Evolutionary conservation across 352 stramenopile species (phyloP).

Genomic region (Globisporangium carolinianum): DNA sequence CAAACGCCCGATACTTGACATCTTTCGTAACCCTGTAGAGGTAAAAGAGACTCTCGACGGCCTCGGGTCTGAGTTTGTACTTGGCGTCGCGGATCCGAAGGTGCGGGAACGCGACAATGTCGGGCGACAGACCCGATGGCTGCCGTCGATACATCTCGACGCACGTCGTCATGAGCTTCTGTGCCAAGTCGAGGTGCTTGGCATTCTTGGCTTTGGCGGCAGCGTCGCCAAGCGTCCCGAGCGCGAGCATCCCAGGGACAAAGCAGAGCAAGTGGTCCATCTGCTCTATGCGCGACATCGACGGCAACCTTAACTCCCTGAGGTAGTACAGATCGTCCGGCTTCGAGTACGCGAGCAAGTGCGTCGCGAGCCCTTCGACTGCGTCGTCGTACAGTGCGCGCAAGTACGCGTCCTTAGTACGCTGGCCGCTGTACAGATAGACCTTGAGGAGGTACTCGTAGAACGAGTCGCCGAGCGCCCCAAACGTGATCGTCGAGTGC

Average conservation of each 20-base stretch:
- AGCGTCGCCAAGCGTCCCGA: constrained; percentile 80
- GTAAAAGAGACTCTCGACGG: constrained; percentile 95
- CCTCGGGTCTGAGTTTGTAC: constrained; percentile 95
- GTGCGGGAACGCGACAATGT: constrained; percentile 88
- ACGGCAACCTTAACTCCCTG: constrained; percentile 49
- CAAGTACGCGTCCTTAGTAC: constrained; percentile 49
- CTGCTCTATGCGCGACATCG: constrained; percentile 35
- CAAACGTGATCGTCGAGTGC: constrained; percentile 80
- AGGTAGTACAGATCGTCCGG: constrained; percentile 60
- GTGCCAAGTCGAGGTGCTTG: constrained; percentile 83
- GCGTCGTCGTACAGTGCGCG: constrained; percentile 91
- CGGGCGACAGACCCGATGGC: constrained; percentile 89
- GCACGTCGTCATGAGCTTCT: constrained; percentile 89
- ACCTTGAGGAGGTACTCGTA: constrained; percentile 99
- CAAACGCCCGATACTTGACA: constrained; percentile 91
- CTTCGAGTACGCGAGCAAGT: constrained; percentile 78
- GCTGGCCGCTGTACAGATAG: constrained; percentile 93
- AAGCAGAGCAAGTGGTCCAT: constrained; percentile 98
- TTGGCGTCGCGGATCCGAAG: constrained; percentile 58
- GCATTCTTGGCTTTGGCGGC: constrained; percentile 61
- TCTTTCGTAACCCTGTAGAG: constrained; percentile 94
- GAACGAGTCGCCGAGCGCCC: constrained; percentile 93
- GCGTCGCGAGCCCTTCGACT: constrained; percentile 90
- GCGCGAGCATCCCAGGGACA: constrained; percentile 87
- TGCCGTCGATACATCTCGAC: constrained; percentile 93